These are phyloP conservation scores for Geoglossum glabrum DNA, from an alignment of 495 filamentous ascomycete species.

Conservation along the genomic window DNA sequence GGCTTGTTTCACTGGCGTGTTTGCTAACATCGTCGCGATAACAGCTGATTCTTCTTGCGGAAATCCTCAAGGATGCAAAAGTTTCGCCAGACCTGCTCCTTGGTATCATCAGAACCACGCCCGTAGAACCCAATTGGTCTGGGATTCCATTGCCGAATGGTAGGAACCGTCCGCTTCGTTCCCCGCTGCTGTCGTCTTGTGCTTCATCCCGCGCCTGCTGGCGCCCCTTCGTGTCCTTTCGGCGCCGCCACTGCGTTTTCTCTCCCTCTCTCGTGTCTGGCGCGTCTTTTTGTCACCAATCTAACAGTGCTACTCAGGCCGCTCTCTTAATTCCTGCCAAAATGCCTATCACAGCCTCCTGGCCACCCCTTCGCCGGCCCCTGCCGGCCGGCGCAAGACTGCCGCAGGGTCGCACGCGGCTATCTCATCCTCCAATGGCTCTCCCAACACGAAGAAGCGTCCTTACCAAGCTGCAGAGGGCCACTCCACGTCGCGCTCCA, in stretches of 20 bases:
- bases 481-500: conserved; percentile 6
- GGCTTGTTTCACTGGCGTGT: neutral
- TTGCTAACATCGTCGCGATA: neutral
- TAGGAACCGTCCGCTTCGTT: conserved; percentile 6
- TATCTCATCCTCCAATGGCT: conserved; percentile 2
- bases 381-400: conserved; percentile 1
- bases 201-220: neutral
- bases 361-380: conserved; percentile 3
- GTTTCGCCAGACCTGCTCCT: conserved; percentile 29
- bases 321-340: conserved; percentile 23
- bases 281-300: neutral
- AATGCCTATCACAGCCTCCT: conserved; percentile 15
- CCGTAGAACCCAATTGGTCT: conserved; percentile 32
- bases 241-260: neutral
- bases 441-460: conserved; percentile 13
- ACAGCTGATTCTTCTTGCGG: conserved; percentile 33
- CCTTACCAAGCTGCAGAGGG: neutral
- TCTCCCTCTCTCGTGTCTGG: neutral
- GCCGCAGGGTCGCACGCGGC: neutral
- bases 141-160: conserved; percentile 36
- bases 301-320: conserved; percentile 14
- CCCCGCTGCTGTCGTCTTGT: neutral
- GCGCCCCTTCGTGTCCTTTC: conserved; percentile 9
- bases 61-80: conserved; percentile 38
- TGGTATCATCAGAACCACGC: conserved; percentile 27